Evolutionary conservation across 2,329 filamentous ascomycete species (phyloP), one percentile per base, ranked within the genome.

Genomic region (Metarhizium album): DNA sequence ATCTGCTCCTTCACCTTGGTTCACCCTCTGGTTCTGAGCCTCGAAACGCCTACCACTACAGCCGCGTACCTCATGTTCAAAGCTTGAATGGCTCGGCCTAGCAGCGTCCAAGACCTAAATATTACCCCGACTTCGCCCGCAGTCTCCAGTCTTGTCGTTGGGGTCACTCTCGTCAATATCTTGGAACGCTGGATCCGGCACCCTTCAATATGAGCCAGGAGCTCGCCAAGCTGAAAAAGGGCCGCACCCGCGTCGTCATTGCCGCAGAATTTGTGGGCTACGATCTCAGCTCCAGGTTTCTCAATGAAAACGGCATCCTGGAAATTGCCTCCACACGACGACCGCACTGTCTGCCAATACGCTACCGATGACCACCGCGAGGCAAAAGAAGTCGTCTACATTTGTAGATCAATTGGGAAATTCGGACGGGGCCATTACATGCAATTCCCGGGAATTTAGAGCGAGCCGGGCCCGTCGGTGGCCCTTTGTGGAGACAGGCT

Each of bases 221-320:
- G 6, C 35, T 42, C 18, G 33, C 42, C 18, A 42, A 18, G 14
- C 23, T 48, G 33, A 31, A 22, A 5, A 5, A 24, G 6, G 6
- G 27, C 22, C 47, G 33, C 3, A 42, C 35, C 13, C 16, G 35
- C 18, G 35, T 14, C 37, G 47, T 48, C 47, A 48, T 48, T 29
- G 47, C 20, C 14, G 9, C 11, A 16, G 47, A 48, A 22, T 48
- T 48, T 48, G 47, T 48, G 5, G 47, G 47, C 20, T 48, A 48
- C 22, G 47, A 48, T 23, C 13, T 23, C n/a, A 48, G 47, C 35
- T 48, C 47, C 4, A 16, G 23, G 6, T 35, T 48, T 42, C 31
- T 18, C n/a, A 42, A 42, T 11, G n/a, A 40, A 7, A 23, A 31
- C 23, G 47, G 47, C 16, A 11, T 18, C 22, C 47, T 48, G 6